Percentiles rank a stretch among this genome's conserved stretches.
These are phyloP conservation scores for Penicillium verrucosum DNA, from an alignment of 2,329 filamentous ascomycete species.

Conservation along the genomic window DNA sequence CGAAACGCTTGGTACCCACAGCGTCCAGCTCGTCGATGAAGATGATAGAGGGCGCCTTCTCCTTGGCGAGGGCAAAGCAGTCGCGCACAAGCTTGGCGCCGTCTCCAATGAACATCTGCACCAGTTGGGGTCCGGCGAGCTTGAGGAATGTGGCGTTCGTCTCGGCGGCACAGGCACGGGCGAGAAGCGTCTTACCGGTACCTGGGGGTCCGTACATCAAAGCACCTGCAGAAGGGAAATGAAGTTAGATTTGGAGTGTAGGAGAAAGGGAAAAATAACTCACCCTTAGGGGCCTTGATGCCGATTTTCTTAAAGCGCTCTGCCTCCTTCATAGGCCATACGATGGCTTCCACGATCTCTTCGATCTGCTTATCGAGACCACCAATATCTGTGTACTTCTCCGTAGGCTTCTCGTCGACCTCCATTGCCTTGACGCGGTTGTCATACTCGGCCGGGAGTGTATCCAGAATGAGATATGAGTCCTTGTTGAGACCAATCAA, in stretches of 20 bases:
- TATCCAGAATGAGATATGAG: constrained; percentile 95
- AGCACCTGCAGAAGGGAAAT: constrained; percentile 60
- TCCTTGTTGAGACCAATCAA: constrained; percentile 99
- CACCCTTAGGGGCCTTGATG: constrained; percentile 99
- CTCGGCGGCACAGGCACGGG: constrained; percentile 93
- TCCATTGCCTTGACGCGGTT: constrained; percentile 99
- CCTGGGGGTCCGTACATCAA: constrained; percentile 81
- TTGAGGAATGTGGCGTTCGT: constrained; percentile 99
- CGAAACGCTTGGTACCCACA: constrained; percentile 98
- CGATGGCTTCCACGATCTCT: constrained; percentile 95
- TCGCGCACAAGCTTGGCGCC: constrained; percentile 96
- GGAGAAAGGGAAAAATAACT: constrained; percentile 19
- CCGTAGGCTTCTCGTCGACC: constrained; percentile 98
- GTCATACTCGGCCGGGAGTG: constrained; percentile 94
- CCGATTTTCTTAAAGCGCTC: constrained; percentile 99
- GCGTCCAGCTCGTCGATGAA: constrained; percentile 99
- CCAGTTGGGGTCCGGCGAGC: constrained; percentile 92
- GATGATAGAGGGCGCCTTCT: constrained; percentile 98
- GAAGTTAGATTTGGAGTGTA: constrained; percentile 8
- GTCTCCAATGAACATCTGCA: constrained; percentile 99
- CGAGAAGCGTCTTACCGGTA: constrained; percentile 59
- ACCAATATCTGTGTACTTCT: constrained; percentile 98
- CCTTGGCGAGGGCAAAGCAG: constrained; percentile 95
- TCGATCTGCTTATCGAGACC: constrained; percentile 98
- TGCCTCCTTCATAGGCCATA: constrained; percentile 99